phyloP scores from a whole-genome alignment of 2,329 filamentous ascomycete genomes.

The Penicillium frequentans region DNA sequence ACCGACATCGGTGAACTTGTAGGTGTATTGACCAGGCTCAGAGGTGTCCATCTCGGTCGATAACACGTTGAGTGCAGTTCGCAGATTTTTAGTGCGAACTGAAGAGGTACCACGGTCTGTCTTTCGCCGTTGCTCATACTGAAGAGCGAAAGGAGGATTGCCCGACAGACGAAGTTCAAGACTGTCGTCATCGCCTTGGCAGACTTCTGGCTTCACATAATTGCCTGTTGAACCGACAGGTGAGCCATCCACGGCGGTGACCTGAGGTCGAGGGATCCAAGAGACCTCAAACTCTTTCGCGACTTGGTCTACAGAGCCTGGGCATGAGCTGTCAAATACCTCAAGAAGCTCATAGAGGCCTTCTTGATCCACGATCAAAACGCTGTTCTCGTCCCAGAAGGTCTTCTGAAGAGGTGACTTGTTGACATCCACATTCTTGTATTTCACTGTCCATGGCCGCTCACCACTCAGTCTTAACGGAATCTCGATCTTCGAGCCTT shows the following conservation, averaged over 20 bases:
- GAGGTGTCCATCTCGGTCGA: slow-evolving; percentile 83
- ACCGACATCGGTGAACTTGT: slow-evolving; percentile 78
- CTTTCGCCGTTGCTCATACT: slow-evolving; percentile 77
- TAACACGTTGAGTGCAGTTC: slow-evolving; percentile 72
- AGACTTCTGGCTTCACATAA: slow-evolving; percentile 77
- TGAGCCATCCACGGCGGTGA: slow-evolving; percentile 56
- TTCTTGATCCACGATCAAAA: slow-evolving; percentile 62
- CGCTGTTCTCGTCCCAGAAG: slow-evolving; percentile 63
- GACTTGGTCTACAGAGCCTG: slow-evolving; percentile 72
- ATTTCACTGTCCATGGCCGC: slow-evolving; percentile 77
- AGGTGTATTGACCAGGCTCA: slow-evolving; percentile 79
- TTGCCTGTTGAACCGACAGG: slow-evolving; percentile 54
- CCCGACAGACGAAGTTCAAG: slow-evolving; percentile 80
- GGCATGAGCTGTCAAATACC: slow-evolving; percentile 77
- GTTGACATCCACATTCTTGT: slow-evolving; percentile 64
- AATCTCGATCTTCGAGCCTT: slow-evolving; percentile 70
- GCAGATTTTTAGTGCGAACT: slow-evolving; percentile 69
- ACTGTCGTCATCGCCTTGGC: slow-evolving; percentile 89
- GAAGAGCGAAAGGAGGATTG: slow-evolving; percentile 77
- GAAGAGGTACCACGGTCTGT: slow-evolving; percentile 65
- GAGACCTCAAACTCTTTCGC: slow-evolving; percentile 75
- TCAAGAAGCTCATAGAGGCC: slow-evolving; percentile 80
- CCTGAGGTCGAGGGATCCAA: slow-evolving; percentile 79
- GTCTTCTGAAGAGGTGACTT: slow-evolving; percentile 51
- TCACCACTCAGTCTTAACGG: slow-evolving; percentile 85